A percentile compares a stretch with the other conserved stretches of the same genome.
phyloP scores from a whole-genome alignment of 139 green algal species.

The Chlamydomonas schloesseri region DNA sequence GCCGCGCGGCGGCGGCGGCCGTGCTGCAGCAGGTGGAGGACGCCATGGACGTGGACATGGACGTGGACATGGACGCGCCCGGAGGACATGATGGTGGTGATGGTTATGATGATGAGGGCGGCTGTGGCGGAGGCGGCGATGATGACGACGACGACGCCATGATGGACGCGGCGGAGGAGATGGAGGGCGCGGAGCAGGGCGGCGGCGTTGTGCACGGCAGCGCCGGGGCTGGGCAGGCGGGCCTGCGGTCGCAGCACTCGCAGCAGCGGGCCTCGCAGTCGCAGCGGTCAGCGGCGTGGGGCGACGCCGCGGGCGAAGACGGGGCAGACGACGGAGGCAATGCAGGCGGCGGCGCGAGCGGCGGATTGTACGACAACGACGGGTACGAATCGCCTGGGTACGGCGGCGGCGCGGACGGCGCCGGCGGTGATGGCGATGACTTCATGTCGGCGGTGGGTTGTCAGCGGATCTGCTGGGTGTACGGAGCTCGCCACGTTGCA shows the following conservation, averaged over 20 bases:
- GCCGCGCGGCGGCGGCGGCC: background rate
- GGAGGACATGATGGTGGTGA: too few relatives aligned
- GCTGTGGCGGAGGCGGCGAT: background rate
- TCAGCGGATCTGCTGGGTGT: background rate
- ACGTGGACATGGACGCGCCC: too few relatives aligned
- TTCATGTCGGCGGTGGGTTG: background rate
- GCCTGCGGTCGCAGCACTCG: too few relatives aligned
- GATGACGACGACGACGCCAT: background rate
- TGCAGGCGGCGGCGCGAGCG: background rate
- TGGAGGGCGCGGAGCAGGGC: background rate
- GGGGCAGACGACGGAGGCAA: background rate
- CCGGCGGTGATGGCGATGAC: background rate
- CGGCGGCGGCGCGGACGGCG: background rate
- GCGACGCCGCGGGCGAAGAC: background rate
- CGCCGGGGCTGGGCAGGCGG: too few relatives aligned
- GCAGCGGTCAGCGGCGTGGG: background rate
- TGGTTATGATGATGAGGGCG: too few relatives aligned
- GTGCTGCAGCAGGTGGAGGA: background rate
- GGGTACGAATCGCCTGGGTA: constrained; percentile 1
- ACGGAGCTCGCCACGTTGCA: background rate
- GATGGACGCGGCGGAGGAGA: background rate
- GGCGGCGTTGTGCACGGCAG: background rate
- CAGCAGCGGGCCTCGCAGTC: background rate
- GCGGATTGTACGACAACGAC: background rate
- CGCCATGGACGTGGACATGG: constrained; percentile 15